Evolutionary conservation across 768 basidiomycete genomes (phyloP).

Genomic region (Lepiota brunneoincarnata): DNA sequence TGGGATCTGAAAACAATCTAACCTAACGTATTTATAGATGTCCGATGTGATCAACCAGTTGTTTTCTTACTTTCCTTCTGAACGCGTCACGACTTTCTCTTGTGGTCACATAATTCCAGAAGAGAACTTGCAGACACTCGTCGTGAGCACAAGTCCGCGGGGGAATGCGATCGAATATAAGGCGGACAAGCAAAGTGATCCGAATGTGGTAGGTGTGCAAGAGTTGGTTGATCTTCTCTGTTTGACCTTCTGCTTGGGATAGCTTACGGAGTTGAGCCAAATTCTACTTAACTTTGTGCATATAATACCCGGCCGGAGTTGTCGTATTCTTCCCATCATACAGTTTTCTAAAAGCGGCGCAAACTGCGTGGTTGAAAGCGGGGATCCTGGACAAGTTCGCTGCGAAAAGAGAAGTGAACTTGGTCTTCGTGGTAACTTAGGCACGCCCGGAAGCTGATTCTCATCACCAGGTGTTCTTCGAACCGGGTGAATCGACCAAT

Average conservation of each 20-base stretch:
- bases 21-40: slow-evolving; percentile 50
- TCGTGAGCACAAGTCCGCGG: slow-evolving; percentile 71
- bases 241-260: slow-evolving; percentile 7
- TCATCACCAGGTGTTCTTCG: slow-evolving; percentile 72
- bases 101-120: slow-evolving; percentile 92
- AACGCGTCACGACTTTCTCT: slow-evolving; percentile 75
- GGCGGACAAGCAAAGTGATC: slow-evolving; percentile 68
- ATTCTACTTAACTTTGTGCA: slow-evolving; percentile 76
- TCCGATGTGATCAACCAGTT: slow-evolving; percentile 84
- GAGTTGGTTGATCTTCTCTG: not conserved
- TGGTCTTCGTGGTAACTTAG: not conserved
- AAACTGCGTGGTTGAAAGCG: slow-evolving; percentile 59
- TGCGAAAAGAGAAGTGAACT: slow-evolving; percentile 69
- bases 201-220: slow-evolving; percentile 47
- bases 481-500: slow-evolving; percentile 68
- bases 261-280: slow-evolving; percentile 85
- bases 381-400: slow-evolving; percentile 61
- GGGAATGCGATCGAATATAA: slow-evolving; percentile 81
- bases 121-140: slow-evolving; percentile 72
- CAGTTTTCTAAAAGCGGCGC: slow-evolving; percentile 68
- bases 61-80: slow-evolving; percentile 60
- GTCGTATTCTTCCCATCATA: slow-evolving; percentile 97
- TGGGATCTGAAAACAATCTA: not conserved
- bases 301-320: slow-evolving; percentile 81
- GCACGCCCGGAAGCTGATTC: slow-evolving; percentile 4